Base-by-base conservation (phyloP, 495 filamentous ascomycete species). In the Cladorrhinum samala region DNA sequence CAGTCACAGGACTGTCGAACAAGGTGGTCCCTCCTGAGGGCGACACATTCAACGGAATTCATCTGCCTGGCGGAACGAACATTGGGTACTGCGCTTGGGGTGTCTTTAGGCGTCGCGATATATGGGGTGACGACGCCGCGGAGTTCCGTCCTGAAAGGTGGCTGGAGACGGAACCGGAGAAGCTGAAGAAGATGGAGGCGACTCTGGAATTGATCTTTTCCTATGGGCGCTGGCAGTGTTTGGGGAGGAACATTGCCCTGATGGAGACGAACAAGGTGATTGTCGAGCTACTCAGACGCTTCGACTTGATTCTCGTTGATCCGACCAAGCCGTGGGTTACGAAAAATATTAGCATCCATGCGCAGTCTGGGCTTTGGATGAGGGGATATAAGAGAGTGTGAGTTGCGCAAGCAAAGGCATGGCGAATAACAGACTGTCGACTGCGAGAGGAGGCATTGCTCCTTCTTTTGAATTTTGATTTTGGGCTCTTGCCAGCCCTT, bases 61-160 rank as follows among this genome's bases (percentile, higher is more conserved):
- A 72, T 43, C 56, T 86, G 0, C 80, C 81, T 0, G 79, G 69
- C 1, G 77, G 76, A 20, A 78, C 74, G 0, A 62, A 71, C 21
- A 68, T 85, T 16, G 78, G 72, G 9, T 69, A 76, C 30, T 81
- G 80, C 52, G 67, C 59, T 33, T 68, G 60, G 56, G 48, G 48
- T 17, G 56, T 70, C 20, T 24, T 72, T 11, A 61, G 66, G 0
- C 65, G 71, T 23, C 57, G 57, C 9, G 60, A 62, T 6, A 54
- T 80, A 0, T 83, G 72, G 49, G 81, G 45, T n/a, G 39, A 63
- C 18, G 74, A 81, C 46, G 65, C 64, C 2, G 61, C 75, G 27
- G 25, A 59, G 6, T 83, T 77, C 52, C 62, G 73, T 0, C 80
- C 81, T 0, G 78, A 78, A 51, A 62, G 79, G 37, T 83, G 77